These are phyloP conservation scores for Neurospora crassa DNA, from an alignment of 2,329 filamentous ascomycete species.

Conservation along the genomic window DNA sequence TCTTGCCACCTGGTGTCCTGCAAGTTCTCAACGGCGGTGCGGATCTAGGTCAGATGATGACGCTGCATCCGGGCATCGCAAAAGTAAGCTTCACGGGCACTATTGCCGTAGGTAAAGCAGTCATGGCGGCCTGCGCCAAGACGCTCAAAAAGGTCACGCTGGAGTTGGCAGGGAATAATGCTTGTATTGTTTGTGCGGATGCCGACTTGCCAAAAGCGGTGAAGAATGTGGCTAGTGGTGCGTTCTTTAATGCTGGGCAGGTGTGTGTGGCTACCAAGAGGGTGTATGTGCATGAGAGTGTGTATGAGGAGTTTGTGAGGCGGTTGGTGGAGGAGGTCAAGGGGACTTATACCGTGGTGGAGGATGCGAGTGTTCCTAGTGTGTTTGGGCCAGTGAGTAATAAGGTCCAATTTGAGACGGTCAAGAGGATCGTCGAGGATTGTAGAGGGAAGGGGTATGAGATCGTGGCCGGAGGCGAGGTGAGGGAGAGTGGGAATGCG, in stretches of 20 bases:
- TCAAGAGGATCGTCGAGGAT: slow-evolving; percentile 45
- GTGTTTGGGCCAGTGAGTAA: slow-evolving; percentile 55
- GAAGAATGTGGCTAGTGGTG: slow-evolving; percentile 33
- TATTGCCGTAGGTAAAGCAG: slow-evolving; percentile 33
- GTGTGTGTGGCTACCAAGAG: slow-evolving; percentile 49
- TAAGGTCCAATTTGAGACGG: slow-evolving; percentile 52
- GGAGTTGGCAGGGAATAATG: slow-evolving; percentile 46
- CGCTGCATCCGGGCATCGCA: slow-evolving; percentile 41
- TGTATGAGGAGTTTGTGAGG: slow-evolving; percentile 46
- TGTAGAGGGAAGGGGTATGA: slow-evolving; percentile 43
- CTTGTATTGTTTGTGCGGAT: slow-evolving; percentile 42
- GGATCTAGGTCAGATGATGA: slow-evolving; percentile 42
- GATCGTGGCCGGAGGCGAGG: slow-evolving; percentile 38
- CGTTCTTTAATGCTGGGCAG: slow-evolving; percentile 44
- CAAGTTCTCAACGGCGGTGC: slow-evolving; percentile 46
- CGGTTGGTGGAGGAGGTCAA: slow-evolving; percentile 33
- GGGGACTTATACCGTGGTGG: slow-evolving; percentile 29
- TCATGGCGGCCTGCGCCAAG: slow-evolving; percentile 30
- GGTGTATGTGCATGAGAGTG: slow-evolving; percentile 49
- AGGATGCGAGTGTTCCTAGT: slow-evolving; percentile 20
- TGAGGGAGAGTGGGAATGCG: slow-evolving; percentile 14
- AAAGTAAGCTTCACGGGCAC: slow-evolving; percentile 53
- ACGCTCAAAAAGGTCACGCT: slow-evolving; percentile 46
- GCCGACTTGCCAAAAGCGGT: slow-evolving; percentile 38
- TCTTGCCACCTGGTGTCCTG: slow-evolving; percentile 46